Percentiles rank a stretch among this genome's conserved stretches.
Evolutionary conservation across 1,284 basidiomycete genomes (phyloP).

Genomic region (Moesziomyces parantarcticus): DNA sequence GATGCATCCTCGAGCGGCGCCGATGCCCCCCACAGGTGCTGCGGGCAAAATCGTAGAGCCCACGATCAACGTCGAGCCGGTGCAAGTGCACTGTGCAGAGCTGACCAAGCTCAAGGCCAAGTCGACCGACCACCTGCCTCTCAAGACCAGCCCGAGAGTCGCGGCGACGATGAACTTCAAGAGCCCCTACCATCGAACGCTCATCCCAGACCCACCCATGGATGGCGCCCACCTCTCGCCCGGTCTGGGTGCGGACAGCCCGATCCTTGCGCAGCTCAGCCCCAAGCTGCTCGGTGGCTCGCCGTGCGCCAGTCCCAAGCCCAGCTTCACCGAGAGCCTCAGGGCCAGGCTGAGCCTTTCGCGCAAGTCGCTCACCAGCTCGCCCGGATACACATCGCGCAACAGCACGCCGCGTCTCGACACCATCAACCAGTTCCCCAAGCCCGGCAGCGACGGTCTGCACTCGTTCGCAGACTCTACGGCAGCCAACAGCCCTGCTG

Average conservation of each 20-base stretch:
- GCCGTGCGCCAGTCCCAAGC: slow-evolving; percentile 32
- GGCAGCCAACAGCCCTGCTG: not conserved
- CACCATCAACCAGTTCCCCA: slow-evolving; percentile 34
- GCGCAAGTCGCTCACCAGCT: slow-evolving; percentile 44
- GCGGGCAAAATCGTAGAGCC: slow-evolving; percentile 8
- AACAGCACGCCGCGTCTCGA: slow-evolving; percentile 32
- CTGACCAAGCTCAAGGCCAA: slow-evolving; percentile 28
- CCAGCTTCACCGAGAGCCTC: slow-evolving; percentile 34
- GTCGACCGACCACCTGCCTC: slow-evolving; percentile 40
- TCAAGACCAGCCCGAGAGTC: slow-evolving; percentile 9
- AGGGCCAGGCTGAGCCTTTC: slow-evolving; percentile 39
- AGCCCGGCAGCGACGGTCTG: slow-evolving; percentile 17
- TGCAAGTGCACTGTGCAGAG: slow-evolving; percentile 25
- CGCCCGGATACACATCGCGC: slow-evolving; percentile 27
- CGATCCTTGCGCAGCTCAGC: slow-evolving; percentile 41
- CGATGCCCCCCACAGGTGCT: slow-evolving; percentile 24
- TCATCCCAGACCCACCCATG: slow-evolving; percentile 40
- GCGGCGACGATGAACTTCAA: slow-evolving; percentile 35
- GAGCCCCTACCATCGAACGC: slow-evolving; percentile 41
- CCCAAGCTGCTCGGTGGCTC: slow-evolving; percentile 26
- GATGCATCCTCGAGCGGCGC: slow-evolving; percentile 43
- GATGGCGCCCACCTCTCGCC: slow-evolving; percentile 32
- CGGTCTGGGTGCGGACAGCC: slow-evolving; percentile 40
- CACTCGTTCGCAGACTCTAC: slow-evolving; percentile 1
- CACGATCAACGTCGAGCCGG: slow-evolving; percentile 21